Percentiles rank a stretch among this genome's conserved stretches.
These are phyloP conservation scores for Termitomyces sp. DNA, from an alignment of 768 basidiomycete species.

Conservation along the genomic window DNA sequence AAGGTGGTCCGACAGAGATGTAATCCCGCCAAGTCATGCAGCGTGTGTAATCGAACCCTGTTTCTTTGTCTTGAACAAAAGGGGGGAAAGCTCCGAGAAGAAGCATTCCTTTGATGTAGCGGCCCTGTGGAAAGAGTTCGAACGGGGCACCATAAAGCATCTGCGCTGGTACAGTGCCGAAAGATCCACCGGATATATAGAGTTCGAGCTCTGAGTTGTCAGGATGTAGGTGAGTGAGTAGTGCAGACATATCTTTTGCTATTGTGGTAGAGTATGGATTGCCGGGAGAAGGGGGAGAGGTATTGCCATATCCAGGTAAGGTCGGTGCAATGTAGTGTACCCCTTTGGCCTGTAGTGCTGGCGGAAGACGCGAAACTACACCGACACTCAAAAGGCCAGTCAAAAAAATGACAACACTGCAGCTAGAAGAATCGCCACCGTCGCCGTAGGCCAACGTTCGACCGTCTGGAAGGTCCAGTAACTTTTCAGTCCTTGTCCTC, in stretches of 20 bases:
- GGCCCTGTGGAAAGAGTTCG: constrained; percentile 41
- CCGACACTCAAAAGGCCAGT: constrained; percentile 39
- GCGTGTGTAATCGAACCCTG: constrained; percentile 26
- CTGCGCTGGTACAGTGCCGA: constrained; percentile 44
- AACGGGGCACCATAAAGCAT: constrained; percentile 48
- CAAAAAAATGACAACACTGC: constrained; percentile 36
- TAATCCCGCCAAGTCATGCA: constrained; percentile 39
- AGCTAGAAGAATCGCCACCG: constrained; percentile 31
- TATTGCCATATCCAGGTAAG: constrained; percentile 46
- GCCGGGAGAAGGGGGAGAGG: constrained; percentile 30
- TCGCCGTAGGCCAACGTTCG: constrained; percentile 39
- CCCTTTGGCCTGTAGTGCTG: constrained; percentile 21
- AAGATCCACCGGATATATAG: constrained; percentile 46
- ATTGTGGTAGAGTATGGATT: constrained; percentile 31
- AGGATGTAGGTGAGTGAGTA: constrained; percentile 39
- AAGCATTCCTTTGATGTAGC: constrained; percentile 36
- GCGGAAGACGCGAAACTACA: constrained; percentile 17
- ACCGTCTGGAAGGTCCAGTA: constrained; percentile 18
- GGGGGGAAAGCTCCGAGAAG: constrained; percentile 38
- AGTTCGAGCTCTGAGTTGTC: constrained; percentile 28
- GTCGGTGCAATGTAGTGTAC: constrained; percentile 36
- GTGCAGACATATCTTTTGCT: constrained; percentile 30
- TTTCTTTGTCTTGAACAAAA: constrained; percentile 30
- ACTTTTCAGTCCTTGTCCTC: constrained; percentile 11
- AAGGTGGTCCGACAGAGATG: constrained; percentile 33